These are phyloP conservation scores for Cenchrus americanus DNA, from an alignment of 176 grass and related monocot genomes.

Conservation along the genomic window DNA sequence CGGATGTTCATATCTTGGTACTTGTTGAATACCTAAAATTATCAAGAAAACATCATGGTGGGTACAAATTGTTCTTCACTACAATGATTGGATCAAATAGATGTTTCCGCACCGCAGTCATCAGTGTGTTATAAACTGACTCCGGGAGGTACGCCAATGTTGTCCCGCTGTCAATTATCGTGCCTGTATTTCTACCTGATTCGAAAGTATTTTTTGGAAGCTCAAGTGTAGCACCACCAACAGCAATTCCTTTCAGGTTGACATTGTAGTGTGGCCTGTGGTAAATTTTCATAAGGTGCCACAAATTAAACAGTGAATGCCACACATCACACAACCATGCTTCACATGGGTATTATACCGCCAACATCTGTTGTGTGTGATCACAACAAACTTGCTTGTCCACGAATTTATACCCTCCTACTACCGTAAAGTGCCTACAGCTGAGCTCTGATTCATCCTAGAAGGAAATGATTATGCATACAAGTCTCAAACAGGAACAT, in stretches of 20 bases:
- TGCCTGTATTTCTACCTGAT: constrained; percentile 60
- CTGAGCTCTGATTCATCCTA: neutral
- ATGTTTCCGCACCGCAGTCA: constrained; percentile 54
- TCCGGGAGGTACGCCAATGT: constrained; percentile 85
- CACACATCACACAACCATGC: constrained; percentile 10
- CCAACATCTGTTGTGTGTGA: neutral
- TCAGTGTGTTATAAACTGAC: constrained; percentile 57
- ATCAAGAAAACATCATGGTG: constrained; percentile 25
- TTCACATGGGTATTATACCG: neutral
- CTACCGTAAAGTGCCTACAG: neutral
- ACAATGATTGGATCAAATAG: constrained; percentile 12
- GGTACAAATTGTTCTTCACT: constrained; percentile 9
- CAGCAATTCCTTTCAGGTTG: constrained; percentile 74
- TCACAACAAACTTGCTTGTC: neutral
- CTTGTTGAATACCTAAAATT: constrained; percentile 66
- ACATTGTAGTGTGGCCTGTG: constrained; percentile 93
- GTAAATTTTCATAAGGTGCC: constrained; percentile 30
- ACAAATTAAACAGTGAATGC: neutral
- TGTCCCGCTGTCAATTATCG: constrained; percentile 95
- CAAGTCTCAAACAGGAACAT: neutral
- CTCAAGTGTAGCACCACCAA: constrained; percentile 63
- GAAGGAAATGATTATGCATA: neutral
- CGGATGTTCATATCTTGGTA: constrained; percentile 51
- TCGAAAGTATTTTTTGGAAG: constrained; percentile 69
- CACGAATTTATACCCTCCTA: neutral